A percentile compares a stretch with the other conserved stretches of the same genome.
Conservation (phyloP, 768 basidiomycete species). For the Pleurotus sapidus region DNA sequence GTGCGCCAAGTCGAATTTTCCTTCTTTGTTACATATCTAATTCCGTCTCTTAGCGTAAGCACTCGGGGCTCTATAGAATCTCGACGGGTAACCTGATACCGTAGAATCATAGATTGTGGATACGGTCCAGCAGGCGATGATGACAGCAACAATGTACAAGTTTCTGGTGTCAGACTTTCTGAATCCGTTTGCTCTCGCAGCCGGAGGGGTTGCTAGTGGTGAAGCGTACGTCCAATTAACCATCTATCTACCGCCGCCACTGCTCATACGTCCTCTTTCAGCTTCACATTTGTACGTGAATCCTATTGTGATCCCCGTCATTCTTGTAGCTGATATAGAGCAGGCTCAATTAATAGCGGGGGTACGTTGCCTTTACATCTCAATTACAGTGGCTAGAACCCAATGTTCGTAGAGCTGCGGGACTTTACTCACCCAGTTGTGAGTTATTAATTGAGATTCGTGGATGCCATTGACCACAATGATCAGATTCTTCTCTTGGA, state of each 20-base stretch:
- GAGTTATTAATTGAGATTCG: background rate
- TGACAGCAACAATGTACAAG: background rate
- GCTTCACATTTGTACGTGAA: background rate
- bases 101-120: background rate
- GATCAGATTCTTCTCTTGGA: conserved; percentile 3
- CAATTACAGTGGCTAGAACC: background rate
- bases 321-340: background rate
- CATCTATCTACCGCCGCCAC: background rate
- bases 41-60: background rate
- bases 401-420: too few species aligned
- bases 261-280: background rate
- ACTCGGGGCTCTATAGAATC: background rate
- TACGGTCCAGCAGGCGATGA: conserved; percentile 1
- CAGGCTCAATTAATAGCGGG: conserved; percentile 1
- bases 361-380: background rate
- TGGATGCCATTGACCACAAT: background rate
- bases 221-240: background rate
- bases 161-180: background rate
- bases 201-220: background rate
- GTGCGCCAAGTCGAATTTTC: background rate
- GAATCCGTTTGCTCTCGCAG: conserved; percentile 1
- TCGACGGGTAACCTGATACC: background rate
- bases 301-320: background rate
- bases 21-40: background rate
- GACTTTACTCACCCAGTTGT: background rate